phyloP scores from a whole-genome alignment of 768 basidiomycete genomes.

The Lenzites betulinus region DNA sequence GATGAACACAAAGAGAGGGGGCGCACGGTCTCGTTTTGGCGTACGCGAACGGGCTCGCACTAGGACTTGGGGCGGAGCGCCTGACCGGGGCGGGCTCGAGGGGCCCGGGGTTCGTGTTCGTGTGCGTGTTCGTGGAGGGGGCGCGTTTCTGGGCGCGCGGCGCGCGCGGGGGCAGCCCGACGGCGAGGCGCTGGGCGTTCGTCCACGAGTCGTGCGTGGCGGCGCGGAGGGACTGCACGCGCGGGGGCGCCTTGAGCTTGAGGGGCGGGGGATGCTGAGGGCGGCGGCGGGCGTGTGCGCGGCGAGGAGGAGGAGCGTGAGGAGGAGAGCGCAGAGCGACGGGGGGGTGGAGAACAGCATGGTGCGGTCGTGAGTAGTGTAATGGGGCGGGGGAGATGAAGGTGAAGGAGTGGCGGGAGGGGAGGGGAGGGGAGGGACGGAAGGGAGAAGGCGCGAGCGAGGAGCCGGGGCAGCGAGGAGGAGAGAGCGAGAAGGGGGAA shows the following conservation, averaged over 20 bases:
- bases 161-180: slow-evolving; percentile 18
- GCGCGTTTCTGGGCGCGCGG: slow-evolving; percentile 13
- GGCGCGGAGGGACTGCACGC: neutral
- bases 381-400: neutral
- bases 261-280: slow-evolving; percentile 7
- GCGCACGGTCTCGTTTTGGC: slow-evolving; percentile 2
- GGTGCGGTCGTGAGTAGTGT: neutral
- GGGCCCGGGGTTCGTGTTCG: too few species aligned
- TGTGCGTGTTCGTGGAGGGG: slow-evolving; percentile 13
- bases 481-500: neutral
- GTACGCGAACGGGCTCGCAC: slow-evolving; percentile 6
- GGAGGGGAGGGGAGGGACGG: slow-evolving; percentile 1
- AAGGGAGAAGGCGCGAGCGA: neutral
- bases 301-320: slow-evolving; percentile 5
- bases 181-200: slow-evolving; percentile 21
- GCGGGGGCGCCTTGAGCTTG: neutral
- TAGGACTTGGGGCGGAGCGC: slow-evolving; percentile 15
- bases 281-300: slow-evolving; percentile 2
- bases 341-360: neutral
- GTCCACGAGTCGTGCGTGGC: slow-evolving; percentile 3
- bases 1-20: too few species aligned
- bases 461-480: neutral
- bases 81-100: slow-evolving; percentile 5
- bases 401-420: too few species aligned
- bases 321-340: slow-evolving; percentile 5